Evolutionary conservation across 805 yeast species (phyloP), one percentile per base, ranked within the genome.

Genomic region (Starmerella stigmatis): DNA sequence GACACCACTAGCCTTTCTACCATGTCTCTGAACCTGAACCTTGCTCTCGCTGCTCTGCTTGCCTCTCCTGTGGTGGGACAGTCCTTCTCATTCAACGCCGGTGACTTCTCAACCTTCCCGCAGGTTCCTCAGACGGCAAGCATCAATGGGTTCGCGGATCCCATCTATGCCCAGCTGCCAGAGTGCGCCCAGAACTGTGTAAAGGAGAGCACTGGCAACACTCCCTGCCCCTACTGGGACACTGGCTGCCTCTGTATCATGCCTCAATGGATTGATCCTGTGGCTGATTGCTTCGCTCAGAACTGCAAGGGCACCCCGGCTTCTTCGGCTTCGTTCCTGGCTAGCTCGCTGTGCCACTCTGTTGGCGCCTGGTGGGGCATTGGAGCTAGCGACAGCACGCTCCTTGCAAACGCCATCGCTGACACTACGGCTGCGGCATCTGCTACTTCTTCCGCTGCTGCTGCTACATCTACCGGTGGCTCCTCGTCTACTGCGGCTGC

Each of bases 171-270:
- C 15, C 19, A 38, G 26, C 41, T 38, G 9, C 41, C 41, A 11
- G 33, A 19, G 13, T 38, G 41, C 12, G 41, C 41, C 17, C 41
- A 28, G 33, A 7, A 21, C 13, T 38, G 41, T 12, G 41, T 38
- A 17, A 9, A n/a, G 25, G 33, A 27, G 26, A 38, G 22, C 26
- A 15, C 19, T 4, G 33, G 19, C 23, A 38, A 38, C 19, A 38
- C 41, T 6, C 41, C 41, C 20, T 38, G 41, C 26, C 41, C 41
- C 7, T 38, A 38, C 33, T 38, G 41, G 41, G 41, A 38, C 19
- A 38, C 41, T 28, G 41, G 41, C 2, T 38, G 41, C 19, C 26
- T 38, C 19, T 38, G 41, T 20, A 28, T 38, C 19, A 38, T 38
- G 41, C 41, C 41, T 5, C 41, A 38, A 26, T 38, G 33, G 33